Base-by-base conservation (phyloP, 2,329 filamentous ascomycete genomes). In the Tolypocladium guangdongense region DNA sequence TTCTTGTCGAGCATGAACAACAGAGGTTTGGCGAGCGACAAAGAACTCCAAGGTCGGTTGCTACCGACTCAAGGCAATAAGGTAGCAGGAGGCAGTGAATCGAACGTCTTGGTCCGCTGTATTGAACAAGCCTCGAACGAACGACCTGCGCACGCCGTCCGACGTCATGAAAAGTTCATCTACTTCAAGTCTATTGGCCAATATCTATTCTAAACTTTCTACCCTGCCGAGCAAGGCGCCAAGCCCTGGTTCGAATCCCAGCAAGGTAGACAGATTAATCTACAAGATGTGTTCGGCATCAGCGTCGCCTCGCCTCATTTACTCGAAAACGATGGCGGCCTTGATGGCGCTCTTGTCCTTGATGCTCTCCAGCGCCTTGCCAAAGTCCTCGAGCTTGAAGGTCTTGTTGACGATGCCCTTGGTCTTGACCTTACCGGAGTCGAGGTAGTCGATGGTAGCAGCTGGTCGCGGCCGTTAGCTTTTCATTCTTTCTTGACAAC, bases 321-420 rank as follows among this genome's bases (percentile, higher is more conserved):
- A 81, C 57, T 87, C 83, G 62, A 87, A 88, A 48, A 82, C 78
- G 66, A 89, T 87, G 18, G 82, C 83, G 51, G 84, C 84, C 75
- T 89, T 89, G 65, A 89, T 87, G 55, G 84, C 84, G 52, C 73
- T 80, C 75, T 88, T 87, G 71, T 86, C 83, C 63, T 77, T 81
- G 74, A 89, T 87, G 54, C 80, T 78, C 66, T 87, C 81, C 59
- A 89, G 71, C 56, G 83, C 86, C 65, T 87, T 81, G 47, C 74
- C 81, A 78, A 83, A 88, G 65, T 88, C 77, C 64, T 89, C 84
- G n/a, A 88, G 73, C 70, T 78, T 83, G 72, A 83, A 89, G 7
- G 76, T 80, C 74, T 87, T 87, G 71, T 87, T 87, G 58, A 87
- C 84, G 52, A 89, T 87, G 4, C 85, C 84, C 51, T 77, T 72